A percentile compares a stretch with the other conserved stretches of the same genome.
These are phyloP conservation scores for Pichia sp. DNA, from an alignment of 1,139 yeast species.

Conservation along the genomic window DNA sequence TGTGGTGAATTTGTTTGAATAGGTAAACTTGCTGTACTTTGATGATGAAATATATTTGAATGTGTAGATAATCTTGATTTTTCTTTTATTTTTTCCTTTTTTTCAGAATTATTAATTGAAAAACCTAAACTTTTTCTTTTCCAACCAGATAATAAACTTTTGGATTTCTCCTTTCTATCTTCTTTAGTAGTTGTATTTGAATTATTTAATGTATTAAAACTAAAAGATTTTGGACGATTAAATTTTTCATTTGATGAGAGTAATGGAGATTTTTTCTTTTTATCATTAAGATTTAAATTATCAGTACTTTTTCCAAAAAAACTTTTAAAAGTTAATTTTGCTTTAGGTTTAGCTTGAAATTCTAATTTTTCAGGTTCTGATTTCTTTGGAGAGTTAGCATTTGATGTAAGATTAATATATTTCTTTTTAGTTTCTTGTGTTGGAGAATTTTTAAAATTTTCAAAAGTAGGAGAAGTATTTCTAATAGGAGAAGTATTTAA, in stretches of 20 bases:
- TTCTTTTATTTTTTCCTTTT: not conserved
- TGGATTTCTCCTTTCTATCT: slow-evolving; percentile 24
- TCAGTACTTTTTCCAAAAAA: slow-evolving; percentile 20
- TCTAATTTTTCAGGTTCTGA: not conserved
- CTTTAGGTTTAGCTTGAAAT: slow-evolving; percentile 9
- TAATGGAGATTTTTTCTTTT: slow-evolving; percentile 9
- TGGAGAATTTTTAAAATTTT: slow-evolving; percentile 10
- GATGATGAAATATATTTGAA: slow-evolving; percentile 2
- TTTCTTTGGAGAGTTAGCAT: not conserved
- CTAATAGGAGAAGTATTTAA: slow-evolving; percentile 13
- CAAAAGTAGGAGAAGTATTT: slow-evolving; percentile 17
- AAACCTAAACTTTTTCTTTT: slow-evolving; percentile 26
- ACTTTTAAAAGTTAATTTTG: slow-evolving; percentile 26
- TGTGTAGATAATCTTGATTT: not conserved
- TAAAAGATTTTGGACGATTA: slow-evolving; percentile 16
- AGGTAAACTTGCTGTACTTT: slow-evolving; percentile 11
- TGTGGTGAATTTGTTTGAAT: not conserved
- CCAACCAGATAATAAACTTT: slow-evolving; percentile 27
- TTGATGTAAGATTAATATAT: slow-evolving; percentile 6
- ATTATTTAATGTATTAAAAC: slow-evolving; percentile 7
- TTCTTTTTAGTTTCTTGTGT: slow-evolving; percentile 4
- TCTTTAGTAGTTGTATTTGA: slow-evolving; percentile 6
- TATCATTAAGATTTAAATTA: not conserved
- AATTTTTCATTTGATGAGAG: slow-evolving; percentile 3
- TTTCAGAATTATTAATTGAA: too few species aligned